phyloP scores from a whole-genome alignment of 805 yeast species.

The Pichia insulana region DNA sequence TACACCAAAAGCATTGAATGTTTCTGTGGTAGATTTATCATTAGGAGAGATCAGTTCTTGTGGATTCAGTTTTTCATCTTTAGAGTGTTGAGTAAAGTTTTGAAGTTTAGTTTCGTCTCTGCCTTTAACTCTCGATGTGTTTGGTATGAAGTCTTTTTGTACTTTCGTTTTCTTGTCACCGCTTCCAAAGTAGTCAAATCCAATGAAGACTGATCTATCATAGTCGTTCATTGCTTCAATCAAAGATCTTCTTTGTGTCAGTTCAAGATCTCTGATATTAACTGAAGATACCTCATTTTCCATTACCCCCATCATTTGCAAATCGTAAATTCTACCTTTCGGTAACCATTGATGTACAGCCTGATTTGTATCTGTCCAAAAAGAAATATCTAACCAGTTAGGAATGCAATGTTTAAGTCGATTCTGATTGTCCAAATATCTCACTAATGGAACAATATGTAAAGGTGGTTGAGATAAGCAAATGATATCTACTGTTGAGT shows the following conservation, averaged over 20 bases:
- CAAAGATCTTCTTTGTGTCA: conserved; percentile 30
- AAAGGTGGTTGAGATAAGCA: conserved; percentile 87
- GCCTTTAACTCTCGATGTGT: background rate
- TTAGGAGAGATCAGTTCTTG: conserved; percentile 14
- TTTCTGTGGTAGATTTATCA: conserved; percentile 25
- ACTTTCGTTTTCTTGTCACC: background rate
- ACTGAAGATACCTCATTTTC: conserved; percentile 76
- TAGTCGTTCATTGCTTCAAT: conserved; percentile 58
- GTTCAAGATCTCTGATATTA: conserved; percentile 50
- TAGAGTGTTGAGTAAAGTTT: background rate
- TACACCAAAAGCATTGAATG: conserved; percentile 28
- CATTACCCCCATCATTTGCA: conserved; percentile 98
- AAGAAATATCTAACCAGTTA: conserved; percentile 91
- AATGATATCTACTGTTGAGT: conserved; percentile 79
- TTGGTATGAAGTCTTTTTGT: background rate
- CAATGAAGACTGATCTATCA: conserved; percentile 48
- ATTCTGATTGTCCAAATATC: conserved; percentile 50
- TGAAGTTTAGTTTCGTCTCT: background rate
- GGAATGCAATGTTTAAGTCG: conserved; percentile 72
- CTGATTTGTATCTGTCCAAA: conserved; percentile 58
- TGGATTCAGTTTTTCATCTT: conserved; percentile 16
- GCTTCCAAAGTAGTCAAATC: conserved; percentile 1
- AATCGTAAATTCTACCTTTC: conserved; percentile 83
- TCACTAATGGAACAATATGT: conserved; percentile 82
- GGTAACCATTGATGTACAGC: conserved; percentile 73